Conservation (phyloP, 208 protist genomes). For the Leishmania major region DNA sequence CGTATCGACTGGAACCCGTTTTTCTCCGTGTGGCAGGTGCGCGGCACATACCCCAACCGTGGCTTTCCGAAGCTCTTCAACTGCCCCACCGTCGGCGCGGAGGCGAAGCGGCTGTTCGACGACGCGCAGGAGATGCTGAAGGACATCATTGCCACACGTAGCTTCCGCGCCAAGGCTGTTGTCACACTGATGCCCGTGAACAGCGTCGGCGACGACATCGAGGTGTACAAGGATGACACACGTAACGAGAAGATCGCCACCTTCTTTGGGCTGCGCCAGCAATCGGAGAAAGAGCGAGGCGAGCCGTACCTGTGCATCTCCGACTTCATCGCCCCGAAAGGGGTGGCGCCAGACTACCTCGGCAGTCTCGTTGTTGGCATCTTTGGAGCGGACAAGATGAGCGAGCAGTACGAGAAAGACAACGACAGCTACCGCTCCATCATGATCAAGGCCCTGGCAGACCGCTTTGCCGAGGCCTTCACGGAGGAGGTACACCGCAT, state of each 20-base stretch:
- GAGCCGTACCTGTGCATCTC: slow-evolving; percentile 91
- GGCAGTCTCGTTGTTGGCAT: slow-evolving; percentile 90
- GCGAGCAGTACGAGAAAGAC: slow-evolving; percentile 69
- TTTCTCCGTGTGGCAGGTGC: slow-evolving; percentile 94
- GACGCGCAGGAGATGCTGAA: slow-evolving; percentile 90
- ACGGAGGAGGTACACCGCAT: slow-evolving; percentile 92
- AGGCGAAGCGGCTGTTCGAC: slow-evolving; percentile 94
- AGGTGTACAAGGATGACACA: slow-evolving; percentile 80
- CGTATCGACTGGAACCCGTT: slow-evolving; percentile 98
- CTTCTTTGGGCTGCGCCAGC: slow-evolving; percentile 93
- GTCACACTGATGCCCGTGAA: slow-evolving; percentile 93
- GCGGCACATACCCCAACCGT: slow-evolving; percentile 95
- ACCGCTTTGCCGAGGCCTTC: slow-evolving; percentile 86
- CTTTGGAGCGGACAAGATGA: slow-evolving; percentile 89
- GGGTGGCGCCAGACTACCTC: slow-evolving; percentile 91
- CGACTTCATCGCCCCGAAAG: slow-evolving; percentile 95
- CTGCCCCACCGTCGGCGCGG: slow-evolving; percentile 92
- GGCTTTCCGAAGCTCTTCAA: slow-evolving; percentile 97
- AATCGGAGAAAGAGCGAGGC: slow-evolving; percentile 92
- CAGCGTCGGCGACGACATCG: slow-evolving; percentile 93
- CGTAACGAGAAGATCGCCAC: slow-evolving; percentile 39
- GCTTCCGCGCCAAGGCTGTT: slow-evolving; percentile 76
- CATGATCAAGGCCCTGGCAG: slow-evolving; percentile 95
- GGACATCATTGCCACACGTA: slow-evolving; percentile 84
- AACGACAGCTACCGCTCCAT: slow-evolving; percentile 95